Evolutionary conservation across 1,284 basidiomycete genomes (phyloP), one percentile per base, ranked within the genome.

Genomic region (Rhodotorula sp.): DNA sequence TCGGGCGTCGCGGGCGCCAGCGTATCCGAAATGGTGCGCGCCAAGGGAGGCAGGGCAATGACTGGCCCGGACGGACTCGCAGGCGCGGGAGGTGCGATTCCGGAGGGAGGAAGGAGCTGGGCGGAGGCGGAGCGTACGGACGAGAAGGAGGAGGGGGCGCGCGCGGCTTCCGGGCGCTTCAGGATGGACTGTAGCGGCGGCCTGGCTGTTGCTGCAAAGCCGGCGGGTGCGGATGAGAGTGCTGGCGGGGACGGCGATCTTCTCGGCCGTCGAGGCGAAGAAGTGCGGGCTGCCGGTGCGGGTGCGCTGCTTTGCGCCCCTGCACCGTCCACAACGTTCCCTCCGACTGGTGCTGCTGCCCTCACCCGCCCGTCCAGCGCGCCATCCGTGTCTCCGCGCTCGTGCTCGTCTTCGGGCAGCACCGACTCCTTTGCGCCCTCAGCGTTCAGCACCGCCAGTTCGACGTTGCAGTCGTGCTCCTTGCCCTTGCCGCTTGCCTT

Each of bases 171-270:
- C 8, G 64, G 64, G 17, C 55, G 64, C 45, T 58, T 58, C n/a
- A 65, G 46, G 41, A 65, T 65, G 23, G 64, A 65, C 17, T 65
- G 64, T 2, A 65, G 64, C 12, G 64, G 55, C 2, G 60, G 60
- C 46, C 52, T 27, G 0, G 52, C 13, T n/a, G 50, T 3, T 50
- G 61, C 23, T 52, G 16, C 19, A 48, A 45, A 5, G 63, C 46
- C 5, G 63, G 63, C 3, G 63, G 63, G 1, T 54, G 62, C 5
- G 53, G 44, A 4, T 10, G 27, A 7, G 59, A 23, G 34, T 34
- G 34, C 2, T 34, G 10, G 59, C 49, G 13, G 59, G 19, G 8
- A 48, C 12, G 9, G 46, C 46, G 10, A 48, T 27, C 14, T 23
- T 14, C 27, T 16, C 9, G 19, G 27, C 19, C 17, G 4, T 25